Percentiles rank a stretch among this genome's conserved stretches.
phyloP scores from a whole-genome alignment of 2,329 filamentous ascomycete species.

The Hymenoscyphus scutula region DNA sequence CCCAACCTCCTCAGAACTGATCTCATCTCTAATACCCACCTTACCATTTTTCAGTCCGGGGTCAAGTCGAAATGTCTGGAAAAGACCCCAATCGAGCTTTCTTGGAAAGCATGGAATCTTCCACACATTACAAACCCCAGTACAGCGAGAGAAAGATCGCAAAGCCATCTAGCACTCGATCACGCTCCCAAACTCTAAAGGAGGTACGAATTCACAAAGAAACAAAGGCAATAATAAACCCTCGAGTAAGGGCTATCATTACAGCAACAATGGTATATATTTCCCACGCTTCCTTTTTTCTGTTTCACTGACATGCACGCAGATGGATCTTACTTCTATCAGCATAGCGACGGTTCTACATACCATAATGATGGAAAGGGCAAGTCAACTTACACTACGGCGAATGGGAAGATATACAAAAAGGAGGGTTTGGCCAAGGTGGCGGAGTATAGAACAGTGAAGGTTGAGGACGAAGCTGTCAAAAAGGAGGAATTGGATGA shows the following conservation, averaged over 20 bases:
- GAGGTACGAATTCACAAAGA: not conserved
- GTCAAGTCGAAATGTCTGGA: not conserved
- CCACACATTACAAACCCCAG: not conserved
- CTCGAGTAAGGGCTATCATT: not conserved
- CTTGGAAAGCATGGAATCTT: not conserved
- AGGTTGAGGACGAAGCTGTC: not conserved
- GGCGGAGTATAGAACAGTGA: not conserved
- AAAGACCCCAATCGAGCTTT: not conserved
- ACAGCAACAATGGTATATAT: not conserved
- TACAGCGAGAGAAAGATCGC: not conserved
- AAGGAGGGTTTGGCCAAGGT: not conserved
- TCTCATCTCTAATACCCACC: not conserved
- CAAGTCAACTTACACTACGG: not conserved
- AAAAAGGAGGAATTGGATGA: not conserved
- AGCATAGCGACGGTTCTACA: not conserved
- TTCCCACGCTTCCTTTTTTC: not conserved
- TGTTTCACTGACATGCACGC: not conserved
- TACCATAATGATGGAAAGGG: slow-evolving; percentile 1
- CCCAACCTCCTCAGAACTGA: not conserved
- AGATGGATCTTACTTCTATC: not conserved
- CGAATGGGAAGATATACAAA: not conserved
- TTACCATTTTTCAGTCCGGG: too few relatives aligned
- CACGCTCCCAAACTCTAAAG: not conserved
- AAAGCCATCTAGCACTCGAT: not conserved
- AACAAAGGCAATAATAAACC: not conserved